Percentiles rank a stretch among this genome's conserved stretches.
Conservation (phyloP, 169 alveolate genomes). For the Eimeria maxima region DNA sequence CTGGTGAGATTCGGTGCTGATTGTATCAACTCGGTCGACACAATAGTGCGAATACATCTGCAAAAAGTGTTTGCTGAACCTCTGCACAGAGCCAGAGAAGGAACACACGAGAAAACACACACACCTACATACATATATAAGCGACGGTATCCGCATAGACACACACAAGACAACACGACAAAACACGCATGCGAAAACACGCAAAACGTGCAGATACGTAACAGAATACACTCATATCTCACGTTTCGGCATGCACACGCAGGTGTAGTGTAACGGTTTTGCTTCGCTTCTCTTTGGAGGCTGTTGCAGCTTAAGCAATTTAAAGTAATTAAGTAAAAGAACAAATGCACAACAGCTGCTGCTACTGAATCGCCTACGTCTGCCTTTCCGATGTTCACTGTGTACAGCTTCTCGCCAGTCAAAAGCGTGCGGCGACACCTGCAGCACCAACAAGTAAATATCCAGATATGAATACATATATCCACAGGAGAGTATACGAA, state of each 20-base stretch:
- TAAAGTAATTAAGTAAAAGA: no score
- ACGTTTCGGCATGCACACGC: no score
- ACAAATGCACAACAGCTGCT: neutral
- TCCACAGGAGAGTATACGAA: no score
- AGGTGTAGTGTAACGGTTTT: no score
- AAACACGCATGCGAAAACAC: neutral
- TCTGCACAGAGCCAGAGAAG: neutral
- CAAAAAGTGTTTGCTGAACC: conserved; percentile 36
- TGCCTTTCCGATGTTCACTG: conserved; percentile 33
- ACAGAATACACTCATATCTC: neutral
- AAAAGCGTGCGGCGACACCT: conserved; percentile 43
- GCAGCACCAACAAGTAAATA: neutral
- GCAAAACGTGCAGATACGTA: neutral
- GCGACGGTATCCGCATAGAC: neutral
- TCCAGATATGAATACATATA: neutral
- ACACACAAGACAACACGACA: neutral
- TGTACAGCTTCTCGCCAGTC: conserved; percentile 21
- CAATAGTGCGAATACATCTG: conserved; percentile 27
- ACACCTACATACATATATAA: neutral
- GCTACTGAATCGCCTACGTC: neutral
- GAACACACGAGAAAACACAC: no score
- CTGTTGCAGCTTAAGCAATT: neutral
- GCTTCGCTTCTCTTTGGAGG: neutral
- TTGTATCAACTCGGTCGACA: neutral
- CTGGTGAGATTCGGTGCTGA: conserved; percentile 8